Percentiles rank a stretch among this genome's conserved stretches.
Conservation (phyloP, 2,329 filamentous ascomycete genomes). For the Hypoxylon sp. region DNA sequence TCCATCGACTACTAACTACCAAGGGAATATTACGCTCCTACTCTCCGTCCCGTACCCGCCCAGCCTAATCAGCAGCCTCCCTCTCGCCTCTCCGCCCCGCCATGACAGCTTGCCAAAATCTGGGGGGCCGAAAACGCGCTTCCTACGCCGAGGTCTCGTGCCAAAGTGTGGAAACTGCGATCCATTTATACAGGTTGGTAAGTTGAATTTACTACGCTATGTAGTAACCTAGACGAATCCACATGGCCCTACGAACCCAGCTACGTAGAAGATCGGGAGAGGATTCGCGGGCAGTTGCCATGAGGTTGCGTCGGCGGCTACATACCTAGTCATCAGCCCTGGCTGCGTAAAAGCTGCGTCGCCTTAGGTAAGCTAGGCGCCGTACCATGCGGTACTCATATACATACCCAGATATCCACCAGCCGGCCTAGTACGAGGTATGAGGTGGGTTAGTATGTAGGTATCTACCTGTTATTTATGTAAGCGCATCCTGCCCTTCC, state of each 20-base stretch:
- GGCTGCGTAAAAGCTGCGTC: neutral
- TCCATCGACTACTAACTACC: no score
- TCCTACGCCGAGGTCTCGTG: neutral
- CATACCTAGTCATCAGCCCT: no score
- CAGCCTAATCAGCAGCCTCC: neutral
- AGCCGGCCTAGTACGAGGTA: neutral
- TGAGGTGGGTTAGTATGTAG: neutral
- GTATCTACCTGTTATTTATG: neutral
- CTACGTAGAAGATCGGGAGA: neutral
- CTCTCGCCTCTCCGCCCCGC: neutral
- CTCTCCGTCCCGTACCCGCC: neutral
- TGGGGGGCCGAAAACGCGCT: neutral
- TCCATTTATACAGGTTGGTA: no score
- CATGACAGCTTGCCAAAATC: neutral
- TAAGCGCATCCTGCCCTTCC: neutral
- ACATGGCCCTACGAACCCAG: neutral
- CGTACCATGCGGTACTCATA: neutral
- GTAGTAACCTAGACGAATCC: neutral
- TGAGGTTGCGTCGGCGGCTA: neutral
- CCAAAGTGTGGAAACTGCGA: neutral
- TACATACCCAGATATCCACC: neutral
- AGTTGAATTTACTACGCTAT: no score
- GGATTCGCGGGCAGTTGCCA: neutral
- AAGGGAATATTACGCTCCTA: no score
- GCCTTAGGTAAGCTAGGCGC: neutral